Percentiles rank a stretch among this genome's conserved stretches.
These are phyloP conservation scores for Fistulina hepatica DNA, from an alignment of 1,284 basidiomycete species.

Conservation along the genomic window DNA sequence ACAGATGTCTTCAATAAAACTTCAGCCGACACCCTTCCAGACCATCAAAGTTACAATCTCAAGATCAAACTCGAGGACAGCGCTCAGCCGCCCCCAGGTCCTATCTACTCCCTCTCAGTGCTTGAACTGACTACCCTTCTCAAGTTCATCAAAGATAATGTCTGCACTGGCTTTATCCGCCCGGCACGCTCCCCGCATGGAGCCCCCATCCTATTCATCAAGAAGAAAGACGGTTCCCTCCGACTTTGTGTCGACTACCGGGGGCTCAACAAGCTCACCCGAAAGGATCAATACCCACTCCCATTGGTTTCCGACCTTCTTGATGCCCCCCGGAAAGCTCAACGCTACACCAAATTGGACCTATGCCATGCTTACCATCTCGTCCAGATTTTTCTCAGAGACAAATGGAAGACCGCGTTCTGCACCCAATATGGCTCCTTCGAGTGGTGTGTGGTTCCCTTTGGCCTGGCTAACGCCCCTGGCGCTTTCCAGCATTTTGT, in stretches of 20 bases:
- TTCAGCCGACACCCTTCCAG: no score
- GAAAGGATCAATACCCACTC: conserved; percentile 27
- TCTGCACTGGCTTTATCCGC: conserved; percentile 17
- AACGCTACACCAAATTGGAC: conserved; percentile 28
- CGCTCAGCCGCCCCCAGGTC: conserved; percentile 9
- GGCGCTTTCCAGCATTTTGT: conserved; percentile 12
- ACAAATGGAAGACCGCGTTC: conserved; percentile 29
- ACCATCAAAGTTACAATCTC: no score
- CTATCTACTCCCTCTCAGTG: conserved; percentile 19
- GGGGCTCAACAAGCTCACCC: conserved; percentile 25
- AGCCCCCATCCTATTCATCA: conserved; percentile 32
- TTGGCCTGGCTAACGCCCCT: conserved; percentile 12
- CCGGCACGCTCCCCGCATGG: conserved; percentile 21
- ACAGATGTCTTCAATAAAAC: no score
- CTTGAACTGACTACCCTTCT: conserved; percentile 13
- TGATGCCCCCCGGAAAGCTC: conserved; percentile 16
- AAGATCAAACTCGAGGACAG: conserved; percentile 2
- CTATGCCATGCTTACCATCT: conserved; percentile 24
- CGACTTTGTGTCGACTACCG: conserved; percentile 27
- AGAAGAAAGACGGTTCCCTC: conserved; percentile 31
- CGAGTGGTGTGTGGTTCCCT: conserved; percentile 26
- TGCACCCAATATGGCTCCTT: conserved; percentile 22
- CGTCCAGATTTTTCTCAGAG: conserved; percentile 22
- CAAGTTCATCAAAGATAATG: conserved; percentile 25
- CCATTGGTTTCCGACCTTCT: conserved; percentile 21